phyloP scores from a whole-genome alignment of 352 stramenopile species.

The Halophytophthora polymorphica region DNA sequence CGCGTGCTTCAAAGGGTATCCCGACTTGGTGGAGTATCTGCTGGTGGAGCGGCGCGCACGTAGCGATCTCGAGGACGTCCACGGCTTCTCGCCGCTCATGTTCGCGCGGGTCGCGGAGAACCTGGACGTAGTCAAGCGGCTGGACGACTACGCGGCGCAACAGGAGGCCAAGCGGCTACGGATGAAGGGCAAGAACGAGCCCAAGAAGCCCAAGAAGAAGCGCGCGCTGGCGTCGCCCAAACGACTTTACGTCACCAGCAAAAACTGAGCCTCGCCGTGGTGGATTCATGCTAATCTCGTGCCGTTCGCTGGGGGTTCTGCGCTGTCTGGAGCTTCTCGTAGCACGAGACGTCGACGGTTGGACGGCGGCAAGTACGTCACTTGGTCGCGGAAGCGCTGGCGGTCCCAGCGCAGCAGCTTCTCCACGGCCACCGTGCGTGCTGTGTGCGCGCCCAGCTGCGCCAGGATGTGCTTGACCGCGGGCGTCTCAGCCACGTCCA shows the following conservation, averaged over 20 bases:
- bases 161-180: conserved; percentile 29
- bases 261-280: conserved; percentile 22
- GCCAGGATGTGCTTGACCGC: conserved; percentile 42
- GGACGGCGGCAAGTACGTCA: conserved; percentile 33
- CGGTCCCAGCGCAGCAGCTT: conserved; percentile 52
- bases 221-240: conserved; percentile 31
- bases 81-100: conserved; percentile 67
- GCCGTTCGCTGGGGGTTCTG: background rate
- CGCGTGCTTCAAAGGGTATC: conserved; percentile 68
- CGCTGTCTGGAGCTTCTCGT: conserved; percentile 11
- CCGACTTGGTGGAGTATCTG: conserved; percentile 69
- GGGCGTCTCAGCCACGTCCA: conserved; percentile 46
- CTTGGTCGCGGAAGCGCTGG: conserved; percentile 42
- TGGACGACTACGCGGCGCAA: conserved; percentile 48
- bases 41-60: conserved; percentile 44
- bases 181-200: conserved; percentile 26
- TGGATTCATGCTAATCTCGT: background rate
- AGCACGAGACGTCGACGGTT: conserved; percentile 30
- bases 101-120: conserved; percentile 73
- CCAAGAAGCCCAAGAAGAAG: conserved; percentile 19
- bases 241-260: conserved; percentile 44
- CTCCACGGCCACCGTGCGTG: conserved; percentile 40
- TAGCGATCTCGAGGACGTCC: conserved; percentile 51
- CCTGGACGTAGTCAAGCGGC: conserved; percentile 48
- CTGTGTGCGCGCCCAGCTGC: conserved; percentile 38